Percentiles rank a stretch among this genome's conserved stretches.
phyloP scores from a whole-genome alignment of 2,329 filamentous ascomycete genomes.

The Orbilia blumenaviensis region DNA sequence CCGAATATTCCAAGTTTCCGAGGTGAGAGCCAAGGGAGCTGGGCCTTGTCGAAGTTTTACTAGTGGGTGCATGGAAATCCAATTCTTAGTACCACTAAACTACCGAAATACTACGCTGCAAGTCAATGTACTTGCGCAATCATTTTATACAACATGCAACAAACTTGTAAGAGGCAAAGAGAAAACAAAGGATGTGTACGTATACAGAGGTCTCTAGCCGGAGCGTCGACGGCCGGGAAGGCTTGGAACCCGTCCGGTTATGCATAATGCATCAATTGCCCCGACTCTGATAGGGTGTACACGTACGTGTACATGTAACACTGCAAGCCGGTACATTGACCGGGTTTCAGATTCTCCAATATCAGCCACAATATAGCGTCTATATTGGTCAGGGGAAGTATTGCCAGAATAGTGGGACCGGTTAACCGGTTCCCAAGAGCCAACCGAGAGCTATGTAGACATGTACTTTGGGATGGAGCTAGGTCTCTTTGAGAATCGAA shows the following conservation, averaged over 20 bases:
- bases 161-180: too few species aligned
- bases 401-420: not conserved
- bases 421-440: too few species aligned
- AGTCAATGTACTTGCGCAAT: not conserved
- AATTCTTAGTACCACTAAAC: too few species aligned
- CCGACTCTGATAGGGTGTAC: constrained; percentile 3
- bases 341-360: not conserved
- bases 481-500: not conserved
- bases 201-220: not conserved
- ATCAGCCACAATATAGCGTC: constrained; percentile 1
- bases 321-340: not conserved
- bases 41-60: too few species aligned
- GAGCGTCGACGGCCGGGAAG: not conserved
- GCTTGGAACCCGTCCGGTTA: not conserved
- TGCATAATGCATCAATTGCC: not conserved
- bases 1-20: too few species aligned
- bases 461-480: not conserved
- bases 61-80: too few species aligned
- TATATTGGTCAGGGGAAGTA: not conserved
- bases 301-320: not conserved
- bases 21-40: too few species aligned
- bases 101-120: not conserved
- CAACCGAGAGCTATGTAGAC: not conserved
- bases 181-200: not conserved
- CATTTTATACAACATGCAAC: too few species aligned